phyloP scores from a whole-genome alignment of 2,329 filamentous ascomycete genomes.

The Monosporascus sp. region DNA sequence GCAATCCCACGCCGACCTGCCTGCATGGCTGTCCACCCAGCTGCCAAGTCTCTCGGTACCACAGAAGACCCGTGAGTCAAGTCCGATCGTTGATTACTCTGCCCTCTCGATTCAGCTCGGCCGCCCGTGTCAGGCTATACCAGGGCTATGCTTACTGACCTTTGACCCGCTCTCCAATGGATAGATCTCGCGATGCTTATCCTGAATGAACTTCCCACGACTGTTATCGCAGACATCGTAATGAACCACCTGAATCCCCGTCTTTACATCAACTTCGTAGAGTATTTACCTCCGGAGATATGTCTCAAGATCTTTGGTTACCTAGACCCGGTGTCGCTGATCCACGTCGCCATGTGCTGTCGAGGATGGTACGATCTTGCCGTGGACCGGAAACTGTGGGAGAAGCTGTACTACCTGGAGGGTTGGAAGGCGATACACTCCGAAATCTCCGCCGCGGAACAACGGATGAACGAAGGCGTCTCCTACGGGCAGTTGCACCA shows the following conservation, averaged over 20 bases:
- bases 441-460: slow-evolving; percentile 65
- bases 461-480: slow-evolving; percentile 45
- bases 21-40: slow-evolving; percentile 46
- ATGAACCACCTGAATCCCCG: slow-evolving; percentile 69
- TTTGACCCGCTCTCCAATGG: slow-evolving; percentile 13
- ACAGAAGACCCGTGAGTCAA: slow-evolving; percentile 43
- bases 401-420: slow-evolving; percentile 73
- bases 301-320: slow-evolving; percentile 85
- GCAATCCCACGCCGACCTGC: slow-evolving; percentile 39
- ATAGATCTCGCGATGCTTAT: slow-evolving; percentile 77
- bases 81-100: background rate
- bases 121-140: background rate
- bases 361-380: slow-evolving; percentile 77
- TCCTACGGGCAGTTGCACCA: slow-evolving; percentile 34
- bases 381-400: slow-evolving; percentile 82
- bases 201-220: slow-evolving; percentile 73
- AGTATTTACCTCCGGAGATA: slow-evolving; percentile 82
- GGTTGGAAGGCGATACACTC: slow-evolving; percentile 72
- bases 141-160: background rate
- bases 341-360: slow-evolving; percentile 75
- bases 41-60: slow-evolving; percentile 44
- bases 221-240: slow-evolving; percentile 74
- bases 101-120: slow-evolving; percentile 1
- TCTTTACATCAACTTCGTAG: slow-evolving; percentile 88
- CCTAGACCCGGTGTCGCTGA: slow-evolving; percentile 73